These are phyloP conservation scores for Alternaria gaisen DNA, from an alignment of 2,329 filamentous ascomycete genomes.

Conservation along the genomic window DNA sequence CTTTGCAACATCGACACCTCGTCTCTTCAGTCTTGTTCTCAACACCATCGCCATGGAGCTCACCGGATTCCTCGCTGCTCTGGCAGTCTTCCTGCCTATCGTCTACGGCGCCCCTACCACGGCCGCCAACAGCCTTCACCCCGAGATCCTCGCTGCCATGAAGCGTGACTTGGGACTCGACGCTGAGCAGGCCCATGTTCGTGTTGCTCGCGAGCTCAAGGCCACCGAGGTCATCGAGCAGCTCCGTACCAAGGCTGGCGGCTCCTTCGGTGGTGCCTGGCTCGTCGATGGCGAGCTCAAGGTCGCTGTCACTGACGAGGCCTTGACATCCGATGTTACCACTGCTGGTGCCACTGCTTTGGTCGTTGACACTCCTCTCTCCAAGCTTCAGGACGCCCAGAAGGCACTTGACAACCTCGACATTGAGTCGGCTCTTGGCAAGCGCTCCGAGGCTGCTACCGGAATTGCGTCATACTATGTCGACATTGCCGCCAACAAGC, in stretches of 20 bases:
- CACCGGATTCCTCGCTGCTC: constrained; percentile 50
- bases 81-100: constrained; percentile 53
- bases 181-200: constrained; percentile 50
- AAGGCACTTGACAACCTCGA: constrained; percentile 51
- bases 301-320: constrained; percentile 52
- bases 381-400: constrained; percentile 52
- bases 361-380: constrained; percentile 48
- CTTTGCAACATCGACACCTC: constrained; percentile 31
- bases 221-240: constrained; percentile 52
- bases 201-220: constrained; percentile 51
- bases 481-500: constrained; percentile 54
- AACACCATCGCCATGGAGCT: constrained; percentile 50
- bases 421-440: constrained; percentile 34
- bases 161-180: constrained; percentile 56
- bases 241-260: constrained; percentile 43
- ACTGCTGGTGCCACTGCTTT: constrained; percentile 49
- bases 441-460: constrained; percentile 30
- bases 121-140: constrained; percentile 50
- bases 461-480: constrained; percentile 53
- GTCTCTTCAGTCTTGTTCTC: constrained; percentile 32
- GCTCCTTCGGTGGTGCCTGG: constrained; percentile 53
- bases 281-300: constrained; percentile 51
- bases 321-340: constrained; percentile 48
- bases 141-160: constrained; percentile 55
- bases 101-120: constrained; percentile 53